phyloP scores from a whole-genome alignment of 305 asterid genomes.

The Solanum chacoense region DNA sequence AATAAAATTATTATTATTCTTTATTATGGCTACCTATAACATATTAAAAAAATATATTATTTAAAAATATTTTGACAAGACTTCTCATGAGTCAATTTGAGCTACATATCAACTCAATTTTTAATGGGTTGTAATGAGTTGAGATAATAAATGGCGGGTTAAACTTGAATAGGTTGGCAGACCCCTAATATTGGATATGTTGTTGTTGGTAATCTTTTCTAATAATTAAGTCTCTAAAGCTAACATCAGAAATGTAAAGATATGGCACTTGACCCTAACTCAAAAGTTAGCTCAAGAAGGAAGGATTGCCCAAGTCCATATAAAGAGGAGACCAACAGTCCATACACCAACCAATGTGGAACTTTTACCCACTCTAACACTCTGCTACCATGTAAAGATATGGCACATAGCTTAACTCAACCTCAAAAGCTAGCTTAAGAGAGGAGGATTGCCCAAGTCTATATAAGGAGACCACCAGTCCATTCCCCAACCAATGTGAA shows the following conservation, averaged over 20 bases:
- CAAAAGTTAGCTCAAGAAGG: not conserved
- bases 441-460: not conserved
- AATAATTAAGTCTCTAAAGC: not conserved
- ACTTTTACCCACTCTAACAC: not conserved
- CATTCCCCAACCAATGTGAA: not conserved
- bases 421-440: not conserved
- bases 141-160: not conserved
- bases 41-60: too few species aligned
- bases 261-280: not conserved
- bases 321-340: not conserved
- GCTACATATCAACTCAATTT: not conserved
- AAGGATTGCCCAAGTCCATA: not conserved
- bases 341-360: not conserved
- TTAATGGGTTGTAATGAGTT: not conserved
- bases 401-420: not conserved
- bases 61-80: not conserved
- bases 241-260: not conserved
- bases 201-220: not conserved
- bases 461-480: not conserved
- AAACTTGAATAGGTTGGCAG: not conserved
- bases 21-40: not conserved
- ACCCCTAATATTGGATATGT: not conserved
- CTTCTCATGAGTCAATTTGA: not conserved
- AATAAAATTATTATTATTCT: not conserved
- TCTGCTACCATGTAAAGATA: not conserved